phyloP scores from a whole-genome alignment of 306 rosid species.

The Vicia faba region DNA sequence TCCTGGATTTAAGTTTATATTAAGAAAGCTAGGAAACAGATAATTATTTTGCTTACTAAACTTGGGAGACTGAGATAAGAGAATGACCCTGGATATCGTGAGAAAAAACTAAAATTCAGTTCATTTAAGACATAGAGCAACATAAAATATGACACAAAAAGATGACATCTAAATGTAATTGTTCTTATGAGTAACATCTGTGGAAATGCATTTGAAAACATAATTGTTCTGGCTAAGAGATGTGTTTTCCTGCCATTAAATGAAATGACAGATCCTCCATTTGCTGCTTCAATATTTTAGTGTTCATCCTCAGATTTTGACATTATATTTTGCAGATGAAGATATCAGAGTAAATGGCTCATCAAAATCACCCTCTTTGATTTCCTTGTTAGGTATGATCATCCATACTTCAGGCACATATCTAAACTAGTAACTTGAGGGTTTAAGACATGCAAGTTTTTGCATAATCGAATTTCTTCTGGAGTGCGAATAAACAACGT shows the following conservation, averaged over 20 bases:
- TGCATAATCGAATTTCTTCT: constrained; percentile 1
- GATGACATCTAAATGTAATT: too few relatives aligned
- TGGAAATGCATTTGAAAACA: too few relatives aligned
- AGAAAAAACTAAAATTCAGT: too few relatives aligned
- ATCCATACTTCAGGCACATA: background rate
- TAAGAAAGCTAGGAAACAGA: background rate
- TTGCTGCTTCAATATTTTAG: constrained; percentile 11
- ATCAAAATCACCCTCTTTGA: constrained; percentile 66
- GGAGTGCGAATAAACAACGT: background rate
- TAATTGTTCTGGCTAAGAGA: too few relatives aligned
- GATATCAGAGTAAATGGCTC: constrained; percentile 65
- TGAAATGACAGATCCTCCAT: background rate
- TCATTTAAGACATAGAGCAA: too few relatives aligned
- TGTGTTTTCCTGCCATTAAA: too few relatives aligned
- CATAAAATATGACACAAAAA: too few relatives aligned
- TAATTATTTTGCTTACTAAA: too few relatives aligned
- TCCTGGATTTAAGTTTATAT: constrained; percentile 4
- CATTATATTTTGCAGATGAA: constrained; percentile 53
- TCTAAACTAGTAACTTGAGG: constrained; percentile 18
- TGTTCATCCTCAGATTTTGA: constrained; percentile 2
- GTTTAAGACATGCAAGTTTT: constrained; percentile 21
- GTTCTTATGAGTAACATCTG: too few relatives aligned
- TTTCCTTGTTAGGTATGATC: constrained; percentile 85
- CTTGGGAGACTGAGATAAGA: too few relatives aligned
- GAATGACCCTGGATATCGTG: too few relatives aligned